These are phyloP conservation scores for Helianthus tuberosus DNA, from an alignment of 129 eudicot species.

Conservation along the genomic window DNA sequence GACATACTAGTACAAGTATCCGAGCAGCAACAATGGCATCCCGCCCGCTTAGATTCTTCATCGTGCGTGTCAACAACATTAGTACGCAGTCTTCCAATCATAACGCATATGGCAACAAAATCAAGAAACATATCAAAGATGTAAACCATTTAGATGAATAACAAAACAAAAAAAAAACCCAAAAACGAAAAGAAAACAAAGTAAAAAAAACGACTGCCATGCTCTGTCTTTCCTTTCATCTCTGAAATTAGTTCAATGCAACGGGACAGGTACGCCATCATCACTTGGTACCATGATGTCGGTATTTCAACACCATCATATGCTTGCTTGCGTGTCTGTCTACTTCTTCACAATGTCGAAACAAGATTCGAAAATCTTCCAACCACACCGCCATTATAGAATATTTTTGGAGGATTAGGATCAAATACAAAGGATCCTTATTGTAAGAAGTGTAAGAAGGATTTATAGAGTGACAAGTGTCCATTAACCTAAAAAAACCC, in stretches of 20 bases:
- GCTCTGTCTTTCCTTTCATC: conserved; percentile 55
- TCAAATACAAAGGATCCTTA: too few relatives aligned
- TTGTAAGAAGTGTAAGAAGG: too few relatives aligned
- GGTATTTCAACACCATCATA: conserved; percentile 4
- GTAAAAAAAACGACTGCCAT: conserved; percentile 29
- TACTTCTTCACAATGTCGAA: conserved; percentile 30
- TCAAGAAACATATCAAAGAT: conserved; percentile 37
- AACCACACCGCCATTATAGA: conserved; percentile 24
- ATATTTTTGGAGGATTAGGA: conserved; percentile 3
- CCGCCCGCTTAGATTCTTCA: conserved; percentile 23
- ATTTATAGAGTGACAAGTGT: too few relatives aligned
- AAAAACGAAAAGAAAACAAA: conserved; percentile 3
- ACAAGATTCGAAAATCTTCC: conserved; percentile 21
- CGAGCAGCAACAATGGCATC: conserved; percentile 23
- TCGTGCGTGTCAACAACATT: conserved; percentile 28
- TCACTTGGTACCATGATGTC: conserved; percentile 26
- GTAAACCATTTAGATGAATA: conserved; percentile 39
- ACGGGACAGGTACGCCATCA: conserved; percentile 18
- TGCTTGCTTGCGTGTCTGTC: conserved; percentile 8
- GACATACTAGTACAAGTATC: conserved; percentile 35
- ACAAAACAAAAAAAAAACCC: conserved; percentile 15
- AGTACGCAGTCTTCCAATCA: conserved; percentile 21
- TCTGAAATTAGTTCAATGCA: conserved; percentile 53
- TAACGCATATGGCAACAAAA: conserved; percentile 33
- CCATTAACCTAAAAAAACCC: too few relatives aligned